These are phyloP conservation scores for Dryas alaskensis DNA, from an alignment of 306 rosid genomes.

Conservation along the genomic window DNA sequence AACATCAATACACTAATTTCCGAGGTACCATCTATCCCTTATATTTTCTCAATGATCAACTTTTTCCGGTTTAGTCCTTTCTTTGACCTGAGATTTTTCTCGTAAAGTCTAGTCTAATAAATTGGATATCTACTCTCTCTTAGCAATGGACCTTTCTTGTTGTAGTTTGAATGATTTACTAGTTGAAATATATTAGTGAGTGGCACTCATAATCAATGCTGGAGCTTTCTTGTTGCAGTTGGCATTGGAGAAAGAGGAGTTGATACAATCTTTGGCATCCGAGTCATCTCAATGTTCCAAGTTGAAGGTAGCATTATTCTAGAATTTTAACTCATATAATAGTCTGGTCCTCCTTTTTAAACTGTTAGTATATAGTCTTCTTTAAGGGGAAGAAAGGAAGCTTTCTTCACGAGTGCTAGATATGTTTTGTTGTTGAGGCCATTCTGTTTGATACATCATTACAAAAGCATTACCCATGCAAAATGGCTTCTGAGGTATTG, in stretches of 20 bases:
- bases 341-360: neutral
- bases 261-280: conserved; percentile 64
- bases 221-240: conserved; percentile 52
- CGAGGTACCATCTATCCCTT: conserved; percentile 59
- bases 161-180: neutral
- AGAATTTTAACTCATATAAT: neutral
- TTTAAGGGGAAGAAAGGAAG: neutral
- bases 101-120: neutral
- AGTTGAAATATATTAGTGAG: conserved; percentile 13
- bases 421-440: neutral
- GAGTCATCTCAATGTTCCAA: conserved; percentile 75
- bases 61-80: conserved; percentile 5
- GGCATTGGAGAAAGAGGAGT: conserved; percentile 86
- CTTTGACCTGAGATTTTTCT: neutral
- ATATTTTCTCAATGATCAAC: conserved; percentile 12
- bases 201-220: conserved; percentile 17
- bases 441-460: neutral
- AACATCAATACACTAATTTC: conserved; percentile 77
- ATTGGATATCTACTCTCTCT: neutral
- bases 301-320: conserved; percentile 59
- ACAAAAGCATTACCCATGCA: neutral
- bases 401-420: neutral
- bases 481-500: neutral
- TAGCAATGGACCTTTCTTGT: neutral
- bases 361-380: neutral